Conservation (phyloP, 225 moss, liverwort and hornwort species). For the Bryoerythrophyllum caledonicum region DNA sequence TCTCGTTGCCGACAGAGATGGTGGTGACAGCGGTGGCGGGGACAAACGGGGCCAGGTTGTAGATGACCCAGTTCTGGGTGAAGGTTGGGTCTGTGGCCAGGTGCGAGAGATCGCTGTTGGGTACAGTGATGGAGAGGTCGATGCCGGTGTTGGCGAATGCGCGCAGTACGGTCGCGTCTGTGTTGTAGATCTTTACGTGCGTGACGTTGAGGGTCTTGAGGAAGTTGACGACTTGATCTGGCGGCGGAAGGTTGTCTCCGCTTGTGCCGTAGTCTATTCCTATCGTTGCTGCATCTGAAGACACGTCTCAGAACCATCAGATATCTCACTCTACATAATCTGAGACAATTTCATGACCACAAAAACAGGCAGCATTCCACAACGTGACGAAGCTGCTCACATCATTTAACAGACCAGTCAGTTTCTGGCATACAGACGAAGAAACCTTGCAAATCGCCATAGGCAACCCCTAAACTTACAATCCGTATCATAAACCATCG, state of each 20-base stretch:
- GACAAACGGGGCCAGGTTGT: conserved; percentile 64
- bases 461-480: too few species aligned
- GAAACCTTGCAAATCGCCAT: neutral
- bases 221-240: conserved; percentile 44
- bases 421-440: too few species aligned
- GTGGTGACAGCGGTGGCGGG: conserved; percentile 52
- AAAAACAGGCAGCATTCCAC: neutral
- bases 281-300: conserved; percentile 43
- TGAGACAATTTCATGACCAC: neutral
- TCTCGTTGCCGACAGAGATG: conserved; percentile 84
- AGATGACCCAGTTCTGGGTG: conserved; percentile 77
- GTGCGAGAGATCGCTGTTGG: conserved; percentile 39
- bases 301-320: neutral
- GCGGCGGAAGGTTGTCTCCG: conserved; percentile 50
- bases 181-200: conserved; percentile 56
- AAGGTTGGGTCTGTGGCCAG: conserved; percentile 38
- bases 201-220: conserved; percentile 46
- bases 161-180: conserved; percentile 42
- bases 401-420: too few species aligned
- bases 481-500: too few species aligned
- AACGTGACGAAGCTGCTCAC: too few species aligned
- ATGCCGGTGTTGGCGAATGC: conserved; percentile 60
- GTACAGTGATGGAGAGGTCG: conserved; percentile 53
- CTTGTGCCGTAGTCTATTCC: conserved; percentile 56
- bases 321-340: neutral